These are phyloP conservation scores for Pisolithus thermaeus DNA, from an alignment of 1,284 basidiomycete genomes.

Conservation along the genomic window DNA sequence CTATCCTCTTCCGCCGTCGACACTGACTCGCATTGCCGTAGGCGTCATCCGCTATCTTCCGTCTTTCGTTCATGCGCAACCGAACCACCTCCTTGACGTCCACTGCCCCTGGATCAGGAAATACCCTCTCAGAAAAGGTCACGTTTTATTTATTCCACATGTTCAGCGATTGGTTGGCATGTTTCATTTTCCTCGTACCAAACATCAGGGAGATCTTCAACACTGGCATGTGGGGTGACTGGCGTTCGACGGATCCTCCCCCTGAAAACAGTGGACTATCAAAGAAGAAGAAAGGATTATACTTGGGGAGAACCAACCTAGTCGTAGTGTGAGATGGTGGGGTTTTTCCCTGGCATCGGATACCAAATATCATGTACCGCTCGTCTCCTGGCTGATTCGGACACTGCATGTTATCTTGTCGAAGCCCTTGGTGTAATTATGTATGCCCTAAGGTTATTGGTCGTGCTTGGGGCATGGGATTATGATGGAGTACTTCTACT, in stretches of 20 bases:
- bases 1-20: constrained; percentile 2
- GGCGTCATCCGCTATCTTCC: constrained; percentile 32
- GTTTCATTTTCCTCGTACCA: constrained; percentile 26
- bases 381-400: too few species aligned
- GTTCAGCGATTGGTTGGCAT: constrained; percentile 37
- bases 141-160: constrained; percentile 41
- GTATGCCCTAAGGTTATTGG: neutral
- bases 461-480: neutral
- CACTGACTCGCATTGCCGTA: constrained; percentile 1
- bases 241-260: constrained; percentile 7
- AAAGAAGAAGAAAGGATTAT: constrained; percentile 4
- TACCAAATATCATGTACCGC: neutral
- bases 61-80: constrained; percentile 35
- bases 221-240: constrained; percentile 33
- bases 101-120: constrained; percentile 29
- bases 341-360: neutral
- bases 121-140: constrained; percentile 31
- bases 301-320: constrained; percentile 1
- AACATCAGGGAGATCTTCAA: constrained; percentile 35
- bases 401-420: too few species aligned
- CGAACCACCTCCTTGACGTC: constrained; percentile 30
- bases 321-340: neutral
- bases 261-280: constrained; percentile 1
- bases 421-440: too few species aligned
- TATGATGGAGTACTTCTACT: neutral